Conservation (phyloP, 306 rosid species). For the Mucuna pruriens region DNA sequence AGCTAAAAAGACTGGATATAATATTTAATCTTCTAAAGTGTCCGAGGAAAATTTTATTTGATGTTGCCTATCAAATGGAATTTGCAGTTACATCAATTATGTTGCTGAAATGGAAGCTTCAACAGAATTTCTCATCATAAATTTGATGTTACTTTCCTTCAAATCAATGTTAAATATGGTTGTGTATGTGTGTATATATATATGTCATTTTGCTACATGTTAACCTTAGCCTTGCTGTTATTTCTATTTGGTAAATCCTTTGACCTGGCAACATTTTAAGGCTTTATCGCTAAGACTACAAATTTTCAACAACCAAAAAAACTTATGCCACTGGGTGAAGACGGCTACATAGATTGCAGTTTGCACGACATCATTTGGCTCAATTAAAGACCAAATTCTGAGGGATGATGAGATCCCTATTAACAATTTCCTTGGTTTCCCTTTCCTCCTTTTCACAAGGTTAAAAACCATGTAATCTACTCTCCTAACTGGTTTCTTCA, state of each 20-base stretch:
- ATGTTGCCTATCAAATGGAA: neutral
- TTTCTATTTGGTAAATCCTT: neutral
- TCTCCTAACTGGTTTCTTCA: neutral
- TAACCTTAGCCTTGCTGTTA: neutral
- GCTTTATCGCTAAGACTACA: neutral
- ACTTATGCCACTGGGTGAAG: no score
- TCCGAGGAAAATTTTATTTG: neutral
- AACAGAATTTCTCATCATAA: neutral
- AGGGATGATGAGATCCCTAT: neutral
- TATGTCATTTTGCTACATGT: neutral
- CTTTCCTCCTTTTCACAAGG: neutral
- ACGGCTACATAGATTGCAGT: no score
- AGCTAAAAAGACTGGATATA: neutral
- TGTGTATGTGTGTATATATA: neutral
- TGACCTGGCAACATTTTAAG: neutral
- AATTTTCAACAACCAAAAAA: no score
- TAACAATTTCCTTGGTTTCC: neutral
- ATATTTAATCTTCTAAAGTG: slow-evolving; percentile 10
- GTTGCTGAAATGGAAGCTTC: slow-evolving; percentile 4
- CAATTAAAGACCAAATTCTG: neutral
- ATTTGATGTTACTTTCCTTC: slow-evolving; percentile 12
- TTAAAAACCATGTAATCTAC: neutral
- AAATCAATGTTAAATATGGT: neutral
- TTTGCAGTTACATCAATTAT: neutral
- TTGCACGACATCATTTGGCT: no score